Evolutionary conservation across 352 stramenopile species (phyloP).

Genomic region (Phytophthora aleatoria): DNA sequence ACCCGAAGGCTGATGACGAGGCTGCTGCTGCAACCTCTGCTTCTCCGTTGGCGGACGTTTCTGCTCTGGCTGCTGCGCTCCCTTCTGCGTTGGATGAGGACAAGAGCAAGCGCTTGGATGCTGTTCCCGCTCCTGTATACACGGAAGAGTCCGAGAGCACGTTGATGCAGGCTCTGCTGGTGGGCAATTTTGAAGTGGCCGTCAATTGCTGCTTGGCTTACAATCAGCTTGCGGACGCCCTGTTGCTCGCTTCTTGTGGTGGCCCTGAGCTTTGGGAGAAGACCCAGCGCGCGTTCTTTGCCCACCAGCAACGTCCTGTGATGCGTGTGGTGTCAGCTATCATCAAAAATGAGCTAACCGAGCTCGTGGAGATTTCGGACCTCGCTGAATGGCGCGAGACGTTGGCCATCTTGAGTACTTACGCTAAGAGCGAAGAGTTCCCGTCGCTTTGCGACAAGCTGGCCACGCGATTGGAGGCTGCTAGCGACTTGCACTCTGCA

Average conservation of each 20-base stretch:
- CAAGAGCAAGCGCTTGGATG: slow-evolving; percentile 74
- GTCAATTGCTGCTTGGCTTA: slow-evolving; percentile 97
- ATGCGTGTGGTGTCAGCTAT: slow-evolving; percentile 96
- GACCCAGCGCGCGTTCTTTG: slow-evolving; percentile 96
- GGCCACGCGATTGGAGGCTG: slow-evolving; percentile 89
- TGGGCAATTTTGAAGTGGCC: slow-evolving; percentile 98
- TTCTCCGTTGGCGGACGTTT: slow-evolving; percentile 54
- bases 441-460: slow-evolving; percentile 94
- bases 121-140: slow-evolving; percentile 69
- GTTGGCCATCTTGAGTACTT: slow-evolving; percentile 97
- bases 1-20: slow-evolving; percentile 45
- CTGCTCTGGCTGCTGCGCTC: slow-evolving; percentile 50
- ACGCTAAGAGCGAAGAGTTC: slow-evolving; percentile 98
- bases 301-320: slow-evolving; percentile 90
- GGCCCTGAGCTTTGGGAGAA: slow-evolving; percentile 96
- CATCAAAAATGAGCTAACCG: slow-evolving; percentile 93
- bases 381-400: slow-evolving; percentile 97
- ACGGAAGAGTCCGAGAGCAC: slow-evolving; percentile 91
- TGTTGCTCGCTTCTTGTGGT: slow-evolving; percentile 93
- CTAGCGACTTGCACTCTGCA: slow-evolving; percentile 91
- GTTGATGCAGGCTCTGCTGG: slow-evolving; percentile 95
- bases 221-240: slow-evolving; percentile 95
- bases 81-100: slow-evolving; percentile 63
- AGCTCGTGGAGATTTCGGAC: slow-evolving; percentile 89
- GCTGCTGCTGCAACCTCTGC: slow-evolving; percentile 28